Conservation (phyloP, 768 basidiomycete species). For the Coprinellus aureogranulatus region DNA sequence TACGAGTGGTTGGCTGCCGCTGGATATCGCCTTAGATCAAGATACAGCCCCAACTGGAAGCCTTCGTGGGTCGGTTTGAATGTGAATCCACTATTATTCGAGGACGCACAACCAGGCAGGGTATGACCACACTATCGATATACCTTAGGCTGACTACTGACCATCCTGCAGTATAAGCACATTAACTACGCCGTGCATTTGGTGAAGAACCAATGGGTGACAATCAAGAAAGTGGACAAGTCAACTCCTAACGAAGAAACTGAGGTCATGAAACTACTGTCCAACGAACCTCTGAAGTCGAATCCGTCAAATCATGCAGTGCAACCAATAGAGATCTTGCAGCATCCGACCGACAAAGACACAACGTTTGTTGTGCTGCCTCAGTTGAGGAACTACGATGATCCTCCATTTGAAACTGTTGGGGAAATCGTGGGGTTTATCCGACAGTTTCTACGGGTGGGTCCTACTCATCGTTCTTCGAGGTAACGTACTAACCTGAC, state of each 20-base stretch:
- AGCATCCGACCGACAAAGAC: constrained; percentile 19
- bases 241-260: constrained; percentile 24
- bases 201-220: too few species aligned
- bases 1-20: constrained; percentile 28
- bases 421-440: constrained; percentile 34
- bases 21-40: constrained; percentile 31
- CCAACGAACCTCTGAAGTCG: constrained; percentile 4
- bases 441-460: constrained; percentile 30
- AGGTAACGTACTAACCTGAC: background rate
- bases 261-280: constrained; percentile 25
- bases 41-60: constrained; percentile 31
- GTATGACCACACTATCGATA: too few species aligned
- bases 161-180: too few species aligned
- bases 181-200: too few species aligned
- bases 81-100: background rate
- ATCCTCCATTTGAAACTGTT: constrained; percentile 31
- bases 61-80: constrained; percentile 29
- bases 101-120: too few species aligned
- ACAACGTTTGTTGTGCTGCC: constrained; percentile 27
- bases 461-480: constrained; percentile 15
- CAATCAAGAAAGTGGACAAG: constrained; percentile 24
- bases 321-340: constrained; percentile 22
- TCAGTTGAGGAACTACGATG: constrained; percentile 18
- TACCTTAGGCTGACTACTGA: too few species aligned
- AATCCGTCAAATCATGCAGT: constrained; percentile 35